A percentile compares a stretch with the other conserved stretches of the same genome.
phyloP scores from a whole-genome alignment of 1,284 basidiomycete genomes.

The Anthracocystis setariae region DNA sequence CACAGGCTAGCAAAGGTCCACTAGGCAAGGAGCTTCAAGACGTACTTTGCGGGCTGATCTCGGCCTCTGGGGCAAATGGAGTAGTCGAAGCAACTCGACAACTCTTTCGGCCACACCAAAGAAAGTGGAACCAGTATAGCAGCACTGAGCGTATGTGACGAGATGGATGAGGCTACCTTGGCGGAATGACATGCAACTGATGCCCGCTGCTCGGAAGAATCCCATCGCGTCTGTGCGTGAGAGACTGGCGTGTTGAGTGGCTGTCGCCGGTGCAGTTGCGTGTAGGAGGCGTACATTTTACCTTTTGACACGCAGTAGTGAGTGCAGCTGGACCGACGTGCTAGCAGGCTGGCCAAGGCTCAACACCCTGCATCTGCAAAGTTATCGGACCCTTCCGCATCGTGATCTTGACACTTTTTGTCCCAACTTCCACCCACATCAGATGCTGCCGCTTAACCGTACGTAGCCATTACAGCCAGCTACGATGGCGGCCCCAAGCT shows the following conservation, averaged over 20 bases:
- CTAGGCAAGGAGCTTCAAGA: too few relatives aligned
- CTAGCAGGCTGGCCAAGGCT: too few relatives aligned
- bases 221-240: conserved; percentile 2
- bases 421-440: neutral
- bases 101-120: too few relatives aligned
- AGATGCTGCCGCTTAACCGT: neutral
- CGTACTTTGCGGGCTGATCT: too few relatives aligned
- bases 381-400: neutral
- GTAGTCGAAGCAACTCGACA: too few relatives aligned
- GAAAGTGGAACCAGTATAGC: too few relatives aligned
- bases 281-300: too few relatives aligned
- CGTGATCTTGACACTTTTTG: neutral
- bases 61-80: too few relatives aligned
- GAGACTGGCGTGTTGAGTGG: neutral
- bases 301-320: neutral
- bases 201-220: neutral
- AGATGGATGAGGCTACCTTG: too few relatives aligned
- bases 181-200: too few relatives aligned
- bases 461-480: neutral
- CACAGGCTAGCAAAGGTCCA: too few relatives aligned
- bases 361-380: neutral
- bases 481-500: conserved; percentile 15
- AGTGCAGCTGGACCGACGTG: conserved; percentile 1
- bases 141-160: too few relatives aligned
- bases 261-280: conserved; percentile 1